Evolutionary conservation across 2,329 filamentous ascomycete species (phyloP).

Genomic region (Penicillium sp.): DNA sequence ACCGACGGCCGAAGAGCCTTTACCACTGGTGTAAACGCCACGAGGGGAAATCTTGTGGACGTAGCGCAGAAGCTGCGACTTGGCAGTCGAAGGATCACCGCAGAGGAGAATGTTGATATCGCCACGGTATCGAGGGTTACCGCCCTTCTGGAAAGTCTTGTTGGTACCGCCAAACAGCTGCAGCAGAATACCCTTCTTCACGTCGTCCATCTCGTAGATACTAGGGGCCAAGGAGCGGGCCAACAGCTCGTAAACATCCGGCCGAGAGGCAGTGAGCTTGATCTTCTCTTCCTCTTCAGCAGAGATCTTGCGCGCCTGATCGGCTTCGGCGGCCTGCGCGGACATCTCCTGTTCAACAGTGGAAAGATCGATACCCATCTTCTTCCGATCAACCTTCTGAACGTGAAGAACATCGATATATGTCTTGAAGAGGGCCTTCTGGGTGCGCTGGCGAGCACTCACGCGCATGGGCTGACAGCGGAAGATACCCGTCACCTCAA

Average conservation of each 20-base stretch:
- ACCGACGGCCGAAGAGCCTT: slow-evolving; percentile 70
- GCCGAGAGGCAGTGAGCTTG: slow-evolving; percentile 67
- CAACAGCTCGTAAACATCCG: slow-evolving; percentile 89
- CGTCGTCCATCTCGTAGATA: slow-evolving; percentile 96
- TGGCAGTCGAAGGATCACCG: slow-evolving; percentile 92
- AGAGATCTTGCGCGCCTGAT: slow-evolving; percentile 76
- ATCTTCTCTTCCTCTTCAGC: slow-evolving; percentile 89
- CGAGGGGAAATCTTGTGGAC: slow-evolving; percentile 97
- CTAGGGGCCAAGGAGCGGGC: slow-evolving; percentile 87
- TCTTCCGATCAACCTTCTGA: slow-evolving; percentile 92
- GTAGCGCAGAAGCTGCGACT: slow-evolving; percentile 90
- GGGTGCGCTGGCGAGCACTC: slow-evolving; percentile 83
- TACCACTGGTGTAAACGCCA: slow-evolving; percentile 70
- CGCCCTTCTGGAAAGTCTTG: slow-evolving; percentile 95
- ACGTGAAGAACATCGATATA: slow-evolving; percentile 94
- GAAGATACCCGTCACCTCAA: slow-evolving; percentile 96
- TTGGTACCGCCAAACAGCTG: slow-evolving; percentile 97
- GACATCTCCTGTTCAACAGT: slow-evolving; percentile 81
- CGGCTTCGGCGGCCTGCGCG: slow-evolving; percentile 63
- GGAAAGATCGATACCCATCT: slow-evolving; percentile 83
- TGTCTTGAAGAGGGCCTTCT: slow-evolving; percentile 97
- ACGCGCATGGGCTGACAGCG: slow-evolving; percentile 88
- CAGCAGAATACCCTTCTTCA: slow-evolving; percentile 95
- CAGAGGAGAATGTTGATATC: slow-evolving; percentile 97
- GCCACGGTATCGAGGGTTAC: slow-evolving; percentile 89